Base-by-base conservation (phyloP, 2,329 filamentous ascomycete species). In the Aspergillus oerlinghausenensis region DNA sequence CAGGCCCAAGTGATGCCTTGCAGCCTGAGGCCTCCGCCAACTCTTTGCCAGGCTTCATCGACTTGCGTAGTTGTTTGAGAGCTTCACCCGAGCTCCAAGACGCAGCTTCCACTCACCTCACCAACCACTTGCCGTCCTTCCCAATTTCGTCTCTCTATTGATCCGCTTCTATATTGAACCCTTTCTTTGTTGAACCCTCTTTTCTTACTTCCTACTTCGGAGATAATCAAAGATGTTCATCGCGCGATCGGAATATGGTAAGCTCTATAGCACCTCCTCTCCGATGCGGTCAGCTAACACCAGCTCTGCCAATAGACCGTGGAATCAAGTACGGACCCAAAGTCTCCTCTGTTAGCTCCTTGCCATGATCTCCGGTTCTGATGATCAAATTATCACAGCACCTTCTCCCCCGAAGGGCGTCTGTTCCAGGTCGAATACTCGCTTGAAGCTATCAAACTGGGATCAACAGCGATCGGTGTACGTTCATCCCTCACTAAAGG, bases 351-450 rank as follows among this genome's bases (percentile, higher is more conserved):
- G 51, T 60, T 59, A 47, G 40, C 32, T 21, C 48, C 52, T 10
- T 50, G 49, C 51, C 50, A 51, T 23, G 51, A 58, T 52, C 55
- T n/a, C 23, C n/a, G 45, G 35, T 40, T 60, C 65, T 68, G 57
- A 72, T 68, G 53, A 61, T 58, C 63, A 51, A 14, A 50, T 53
- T 19, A 57, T 50, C 8, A 58, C 74, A 95, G 90, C 85, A 99
- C 94, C 84, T 99, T 99, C 86, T 99, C 94, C 69, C 94, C 94
- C 60, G 94, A 99, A 85, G 94, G 94, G 72, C 94, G 94, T 79
- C 90, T 99, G 77, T 99, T 99, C 85, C 94, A 99, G 82, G 94
- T 99, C 82, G 94, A 99, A 88, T 99, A 99, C 86, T 97, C 94
- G 59, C 89, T 99, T 77, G 94, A 99, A 83, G 94, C 94, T 78